phyloP scores from a whole-genome alignment of 768 basidiomycete genomes.

The Pholiota molesta region DNA sequence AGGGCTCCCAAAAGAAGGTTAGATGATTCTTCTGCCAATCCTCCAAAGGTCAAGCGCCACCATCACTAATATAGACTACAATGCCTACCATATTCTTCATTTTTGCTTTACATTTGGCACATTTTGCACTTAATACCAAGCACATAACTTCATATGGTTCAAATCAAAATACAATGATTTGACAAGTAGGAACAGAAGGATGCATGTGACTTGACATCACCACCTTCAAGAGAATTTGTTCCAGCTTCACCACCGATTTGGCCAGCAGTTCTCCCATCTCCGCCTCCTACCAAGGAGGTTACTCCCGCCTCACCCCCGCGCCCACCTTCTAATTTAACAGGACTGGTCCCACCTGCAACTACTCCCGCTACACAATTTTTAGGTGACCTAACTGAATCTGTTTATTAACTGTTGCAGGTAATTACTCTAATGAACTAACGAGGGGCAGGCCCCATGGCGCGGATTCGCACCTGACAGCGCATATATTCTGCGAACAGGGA shows the following conservation, averaged over 20 bases:
- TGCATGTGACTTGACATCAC: neutral
- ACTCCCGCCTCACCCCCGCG: constrained; percentile 6
- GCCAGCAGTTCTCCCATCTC: neutral
- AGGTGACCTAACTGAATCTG: constrained; percentile 15
- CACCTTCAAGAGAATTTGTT: constrained; percentile 4
- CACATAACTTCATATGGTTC: too few species aligned
- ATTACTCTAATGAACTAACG: too few species aligned
- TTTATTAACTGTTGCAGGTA: too few species aligned
- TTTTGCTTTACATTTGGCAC: too few species aligned
- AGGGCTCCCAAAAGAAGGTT: neutral
- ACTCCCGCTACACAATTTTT: constrained; percentile 23
- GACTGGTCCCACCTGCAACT: neutral
- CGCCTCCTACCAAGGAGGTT: neutral
- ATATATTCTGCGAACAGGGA: too few species aligned
- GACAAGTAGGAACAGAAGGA: too few species aligned
- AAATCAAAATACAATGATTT: too few species aligned
- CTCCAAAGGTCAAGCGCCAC: neutral
- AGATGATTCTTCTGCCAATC: neutral
- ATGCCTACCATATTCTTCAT: too few species aligned
- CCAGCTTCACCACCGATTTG: neutral
- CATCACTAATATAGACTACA: neutral
- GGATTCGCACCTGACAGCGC: too few species aligned
- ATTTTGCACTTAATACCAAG: too few species aligned
- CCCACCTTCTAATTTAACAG: constrained; percentile 4
- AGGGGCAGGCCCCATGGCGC: too few species aligned